Conservation (phyloP, 768 basidiomycete species). For the Suillus discolor region DNA sequence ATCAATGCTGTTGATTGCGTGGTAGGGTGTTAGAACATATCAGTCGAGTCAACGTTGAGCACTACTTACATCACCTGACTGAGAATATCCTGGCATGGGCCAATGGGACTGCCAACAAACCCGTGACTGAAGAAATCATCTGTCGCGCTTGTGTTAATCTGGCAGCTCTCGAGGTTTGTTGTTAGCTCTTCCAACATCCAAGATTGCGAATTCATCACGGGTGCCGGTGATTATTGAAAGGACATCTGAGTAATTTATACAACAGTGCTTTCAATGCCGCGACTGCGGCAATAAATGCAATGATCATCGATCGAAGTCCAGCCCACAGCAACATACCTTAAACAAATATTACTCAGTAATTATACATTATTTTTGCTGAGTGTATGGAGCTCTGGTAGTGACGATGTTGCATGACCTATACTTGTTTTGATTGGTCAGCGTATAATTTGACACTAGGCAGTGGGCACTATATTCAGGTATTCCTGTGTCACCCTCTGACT, state of each 20-base stretch:
- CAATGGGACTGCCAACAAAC: not conserved
- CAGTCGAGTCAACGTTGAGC: not conserved
- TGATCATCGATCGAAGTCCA: not conserved
- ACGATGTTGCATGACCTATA: not conserved
- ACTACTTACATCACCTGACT: not conserved
- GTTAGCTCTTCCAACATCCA: not conserved
- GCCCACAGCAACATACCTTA: not conserved
- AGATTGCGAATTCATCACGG: not conserved
- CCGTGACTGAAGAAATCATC: not conserved
- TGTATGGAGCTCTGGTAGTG: not conserved
- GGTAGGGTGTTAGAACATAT: not conserved
- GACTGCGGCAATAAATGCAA: not conserved
- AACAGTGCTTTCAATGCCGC: not conserved
- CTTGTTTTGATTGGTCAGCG: not conserved
- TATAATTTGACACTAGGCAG: too few relatives aligned
- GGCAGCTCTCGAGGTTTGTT: not conserved
- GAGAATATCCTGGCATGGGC: not conserved
- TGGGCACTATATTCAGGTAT: too few relatives aligned
- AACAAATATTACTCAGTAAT: not conserved
- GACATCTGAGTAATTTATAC: conserved; percentile 3
- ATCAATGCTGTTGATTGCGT: not conserved
- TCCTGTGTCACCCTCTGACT: too few relatives aligned
- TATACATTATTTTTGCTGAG: not conserved
- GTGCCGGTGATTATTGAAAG: too few relatives aligned
- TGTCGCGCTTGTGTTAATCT: not conserved